Base-by-base conservation (phyloP, 75 land plant species). In the Adiantum capillusveneris region DNA sequence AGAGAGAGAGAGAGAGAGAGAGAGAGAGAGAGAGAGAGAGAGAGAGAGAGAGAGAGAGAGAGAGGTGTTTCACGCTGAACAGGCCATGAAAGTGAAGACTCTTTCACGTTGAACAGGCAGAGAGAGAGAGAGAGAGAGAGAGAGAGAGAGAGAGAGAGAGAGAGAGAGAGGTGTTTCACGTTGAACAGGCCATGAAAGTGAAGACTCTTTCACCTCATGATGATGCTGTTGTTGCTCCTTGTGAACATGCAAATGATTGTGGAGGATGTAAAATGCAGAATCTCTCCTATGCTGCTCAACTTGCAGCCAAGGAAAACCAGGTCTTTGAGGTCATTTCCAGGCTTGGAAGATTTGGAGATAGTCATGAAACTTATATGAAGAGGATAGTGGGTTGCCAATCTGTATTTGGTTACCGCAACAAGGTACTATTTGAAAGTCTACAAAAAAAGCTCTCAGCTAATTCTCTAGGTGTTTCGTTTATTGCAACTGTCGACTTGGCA, bases 211-310 rank as follows among this genome's bases (percentile, higher is more conserved):
- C 79, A 29, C 80, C 79, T 26, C 98, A 82, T 52, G 51, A 71
- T 60, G 75, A 93, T 70, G 60, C 61, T 48, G 98, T 93, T 46
- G 73, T 51, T n/a, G 85, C 95, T 2, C 98, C 98, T 20, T 93
- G 98, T 65, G 77, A 80, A 64, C 69, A 88, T 73, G 85, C 88
- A 24, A 67, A 67, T 20, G 60, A 78, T 64, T 93, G 98, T 63
- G 95, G 98, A 50, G 98, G 98, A 11, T 93, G 98, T 48, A 88
- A 85, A 41, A 83, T 82, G 26, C 98, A 93, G 63, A 80, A 81
- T 59, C 62, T 93, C 57, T 62, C 70, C 7, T 93, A 93, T 49
- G 84, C 78, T 46, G 89, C 98, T 6, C 98, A 93, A 58, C 50
- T 93, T 34, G 58, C 56, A 51, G 69, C 65, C 0, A 93, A 93